Evolutionary conservation across 2,329 filamentous ascomycete genomes (phyloP).

Genomic region (Chalara sp.): DNA sequence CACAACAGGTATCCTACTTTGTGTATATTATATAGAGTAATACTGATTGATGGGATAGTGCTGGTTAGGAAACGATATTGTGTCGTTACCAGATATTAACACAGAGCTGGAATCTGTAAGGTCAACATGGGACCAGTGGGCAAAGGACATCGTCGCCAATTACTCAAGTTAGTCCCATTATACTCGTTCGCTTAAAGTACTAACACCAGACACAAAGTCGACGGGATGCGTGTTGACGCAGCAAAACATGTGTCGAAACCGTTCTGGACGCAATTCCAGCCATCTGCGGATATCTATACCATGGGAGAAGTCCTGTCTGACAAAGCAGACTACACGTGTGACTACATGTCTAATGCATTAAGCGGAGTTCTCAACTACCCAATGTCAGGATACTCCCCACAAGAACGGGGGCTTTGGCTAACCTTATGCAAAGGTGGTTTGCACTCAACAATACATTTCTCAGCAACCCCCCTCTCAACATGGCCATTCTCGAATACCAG

Average conservation of each 20-base stretch:
- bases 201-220: slow-evolving; percentile 27
- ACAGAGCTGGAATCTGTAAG: slow-evolving; percentile 20
- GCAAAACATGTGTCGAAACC: slow-evolving; percentile 9
- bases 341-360: slow-evolving; percentile 45
- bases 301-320: slow-evolving; percentile 55
- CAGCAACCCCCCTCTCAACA: neutral
- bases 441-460: neutral
- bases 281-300: slow-evolving; percentile 48
- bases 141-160: slow-evolving; percentile 17
- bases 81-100: slow-evolving; percentile 24
- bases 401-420: no score
- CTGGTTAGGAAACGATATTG: slow-evolving; percentile 21
- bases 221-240: slow-evolving; percentile 28
- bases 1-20: no score
- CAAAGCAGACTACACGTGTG: slow-evolving; percentile 44
- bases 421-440: no score
- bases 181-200: neutral
- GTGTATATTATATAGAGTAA: no score
- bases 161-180: slow-evolving; percentile 13
- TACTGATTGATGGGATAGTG: slow-evolving; percentile 6
- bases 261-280: slow-evolving; percentile 48
- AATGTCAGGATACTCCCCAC: slow-evolving; percentile 22
- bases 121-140: slow-evolving; percentile 18
- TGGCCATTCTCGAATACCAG: neutral
- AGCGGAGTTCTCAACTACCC: slow-evolving; percentile 57